A percentile compares a stretch with the other conserved stretches of the same genome.
phyloP scores from a whole-genome alignment of 805 yeast species.

The Ogataea minuta region DNA sequence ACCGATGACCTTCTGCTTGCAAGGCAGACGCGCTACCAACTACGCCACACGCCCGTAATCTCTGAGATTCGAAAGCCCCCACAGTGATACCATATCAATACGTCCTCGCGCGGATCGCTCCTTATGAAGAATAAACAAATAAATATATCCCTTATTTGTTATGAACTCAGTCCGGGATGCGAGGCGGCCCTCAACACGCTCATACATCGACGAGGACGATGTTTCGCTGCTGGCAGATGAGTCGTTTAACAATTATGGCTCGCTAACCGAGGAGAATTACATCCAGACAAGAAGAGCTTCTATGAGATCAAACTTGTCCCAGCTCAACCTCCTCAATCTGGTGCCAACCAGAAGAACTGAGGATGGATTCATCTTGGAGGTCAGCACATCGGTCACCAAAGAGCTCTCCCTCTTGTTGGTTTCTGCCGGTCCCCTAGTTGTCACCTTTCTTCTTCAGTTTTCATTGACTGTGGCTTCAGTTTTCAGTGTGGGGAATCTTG shows the following conservation, averaged over 20 bases:
- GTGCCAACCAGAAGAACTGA: constrained; percentile 25
- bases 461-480: constrained; percentile 54
- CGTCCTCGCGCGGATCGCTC: no score
- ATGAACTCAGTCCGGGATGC: constrained; percentile 7
- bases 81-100: neutral
- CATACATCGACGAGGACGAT: constrained; percentile 15
- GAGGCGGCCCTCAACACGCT: constrained; percentile 15
- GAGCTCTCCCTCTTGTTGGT: constrained; percentile 40
- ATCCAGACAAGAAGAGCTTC: constrained; percentile 32
- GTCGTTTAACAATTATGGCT: constrained; percentile 24
- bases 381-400: constrained; percentile 37
- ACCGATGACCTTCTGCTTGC: constrained; percentile 78
- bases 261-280: constrained; percentile 23
- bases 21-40: constrained; percentile 82
- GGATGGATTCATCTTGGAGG: constrained; percentile 35
- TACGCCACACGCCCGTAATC: constrained; percentile 68
- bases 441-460: constrained; percentile 53
- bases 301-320: constrained; percentile 22
- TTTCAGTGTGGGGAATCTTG: constrained; percentile 56
- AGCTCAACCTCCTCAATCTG: constrained; percentile 17
- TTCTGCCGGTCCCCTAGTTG: constrained; percentile 49
- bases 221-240: constrained; percentile 13
- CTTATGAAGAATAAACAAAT: constrained; percentile 1
- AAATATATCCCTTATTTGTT: neutral
- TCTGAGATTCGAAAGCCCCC: neutral